These are phyloP conservation scores for Xylariaceae sp. DNA, from an alignment of 2,329 filamentous ascomycete genomes.

Conservation along the genomic window DNA sequence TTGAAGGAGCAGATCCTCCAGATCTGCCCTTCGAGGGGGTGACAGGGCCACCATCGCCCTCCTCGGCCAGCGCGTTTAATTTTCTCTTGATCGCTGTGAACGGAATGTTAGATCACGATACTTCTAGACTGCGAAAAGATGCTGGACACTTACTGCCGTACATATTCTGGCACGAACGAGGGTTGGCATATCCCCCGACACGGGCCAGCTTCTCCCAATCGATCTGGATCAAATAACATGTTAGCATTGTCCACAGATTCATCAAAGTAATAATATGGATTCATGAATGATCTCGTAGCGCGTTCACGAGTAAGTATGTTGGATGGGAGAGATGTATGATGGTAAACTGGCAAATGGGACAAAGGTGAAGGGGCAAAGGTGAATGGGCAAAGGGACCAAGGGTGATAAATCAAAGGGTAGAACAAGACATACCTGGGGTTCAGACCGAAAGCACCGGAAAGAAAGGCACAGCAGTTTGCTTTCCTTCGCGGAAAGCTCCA, in stretches of 20 bases:
- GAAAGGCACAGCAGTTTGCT: constrained; percentile 9
- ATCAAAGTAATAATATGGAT: no score
- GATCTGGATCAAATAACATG: constrained; percentile 5
- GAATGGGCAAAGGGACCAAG: not conserved
- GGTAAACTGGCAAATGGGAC: no score
- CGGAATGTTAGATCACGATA: no score
- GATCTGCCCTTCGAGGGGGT: not conserved
- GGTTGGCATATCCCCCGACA: constrained; percentile 16
- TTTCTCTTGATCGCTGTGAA: not conserved
- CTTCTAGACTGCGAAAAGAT: no score
- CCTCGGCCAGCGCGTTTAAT: not conserved
- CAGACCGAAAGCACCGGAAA: constrained; percentile 13
- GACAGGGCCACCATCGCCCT: not conserved
- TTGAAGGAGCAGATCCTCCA: not conserved
- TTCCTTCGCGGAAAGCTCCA: constrained; percentile 15
- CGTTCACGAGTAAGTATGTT: no score
- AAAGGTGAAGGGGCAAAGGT: not conserved
- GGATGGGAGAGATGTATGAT: no score
- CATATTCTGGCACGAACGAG: constrained; percentile 9
- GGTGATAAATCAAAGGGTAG: not conserved
- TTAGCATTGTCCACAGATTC: no score
- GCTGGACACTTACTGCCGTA: constrained; percentile 8
- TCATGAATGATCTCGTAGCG: no score
- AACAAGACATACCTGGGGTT: constrained; percentile 12
- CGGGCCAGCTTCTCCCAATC: constrained; percentile 15